Evolutionary conservation across 2,329 filamentous ascomycete genomes (phyloP), one percentile per base, ranked within the genome.

Genomic region (Fusarium nelsonii): DNA sequence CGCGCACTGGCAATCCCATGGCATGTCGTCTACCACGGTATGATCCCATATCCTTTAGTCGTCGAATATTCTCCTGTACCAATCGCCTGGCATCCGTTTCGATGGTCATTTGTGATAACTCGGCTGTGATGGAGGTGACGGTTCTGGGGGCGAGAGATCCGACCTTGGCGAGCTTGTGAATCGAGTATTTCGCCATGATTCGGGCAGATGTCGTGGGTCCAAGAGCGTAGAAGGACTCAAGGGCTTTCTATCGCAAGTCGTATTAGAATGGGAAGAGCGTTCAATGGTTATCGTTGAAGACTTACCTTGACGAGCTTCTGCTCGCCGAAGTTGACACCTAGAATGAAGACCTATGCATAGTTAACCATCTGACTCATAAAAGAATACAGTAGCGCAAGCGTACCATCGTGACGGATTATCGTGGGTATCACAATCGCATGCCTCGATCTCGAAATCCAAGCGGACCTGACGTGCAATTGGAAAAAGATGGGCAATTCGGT

Each of bases 11-110:
- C 82, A 98, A 81, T 64, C 91, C 89, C 91, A 98, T 94, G 59
- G 95, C 95, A 84, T 99, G 96, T 71, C 96, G 85, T 79, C 92
- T 90, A 70, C 96, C 96, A 54, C 96, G 85, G 78, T 97, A 97
- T 6, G 91, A 90, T 50, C 94, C 94, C 84, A 97, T 97, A 75
- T 97, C 94, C 78, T 92, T 92, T 79, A 99, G 76, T 63, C 95
- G 85, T 77, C 85, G 85, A 73, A 99, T 97, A 76, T 98, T 96
- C 50, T 97, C 93, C 74, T 91, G 86, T 37, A 97, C 82, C 62
- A 92, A 83, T 77, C 91, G 88, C 75, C 89, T 85, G 69, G 97
- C 85, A 75, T 98, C 94, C 79, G 92, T 97, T 80, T 97, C 96
- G 74, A 98, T 93, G 63, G 92, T 97, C 93, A 99, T 94, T 56